A percentile compares a stretch with the other conserved stretches of the same genome.
Conservation (phyloP, 2,329 filamentous ascomycete genomes). For the Arthrobotrys musiformis region DNA sequence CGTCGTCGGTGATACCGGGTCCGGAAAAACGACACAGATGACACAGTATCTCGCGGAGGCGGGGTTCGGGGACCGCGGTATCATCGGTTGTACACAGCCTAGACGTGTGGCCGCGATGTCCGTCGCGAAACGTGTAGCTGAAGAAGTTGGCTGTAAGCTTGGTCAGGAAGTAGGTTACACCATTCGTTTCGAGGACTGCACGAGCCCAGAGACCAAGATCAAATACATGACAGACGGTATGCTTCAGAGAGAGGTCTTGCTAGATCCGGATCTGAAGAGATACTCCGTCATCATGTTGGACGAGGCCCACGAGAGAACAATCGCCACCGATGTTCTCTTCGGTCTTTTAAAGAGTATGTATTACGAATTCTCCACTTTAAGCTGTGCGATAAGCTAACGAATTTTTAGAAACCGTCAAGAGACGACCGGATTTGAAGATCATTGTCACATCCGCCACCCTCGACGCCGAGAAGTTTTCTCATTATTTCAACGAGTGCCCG, state of each 20-base stretch:
- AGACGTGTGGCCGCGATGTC: constrained; percentile 98
- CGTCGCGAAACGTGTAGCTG: constrained; percentile 93
- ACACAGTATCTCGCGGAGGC: constrained; percentile 95
- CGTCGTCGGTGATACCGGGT: constrained; percentile 96
- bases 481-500: constrained; percentile 94
- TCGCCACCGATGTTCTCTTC: constrained; percentile 94
- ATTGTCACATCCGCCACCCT: constrained; percentile 97
- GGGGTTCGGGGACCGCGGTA: constrained; percentile 84
- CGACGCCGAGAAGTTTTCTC: constrained; percentile 96
- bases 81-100: constrained; percentile 96
- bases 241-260: constrained; percentile 91
- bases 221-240: constrained; percentile 99
- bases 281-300: constrained; percentile 99
- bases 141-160: constrained; percentile 91
- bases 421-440: constrained; percentile 86
- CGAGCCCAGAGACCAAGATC: constrained; percentile 85
- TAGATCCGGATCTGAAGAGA: constrained; percentile 86
- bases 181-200: constrained; percentile 96
- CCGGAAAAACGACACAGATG: constrained; percentile 95
- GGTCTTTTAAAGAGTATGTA: constrained; percentile 76
- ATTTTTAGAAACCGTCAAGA: constrained; percentile 77
- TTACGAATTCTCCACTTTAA: not conserved
- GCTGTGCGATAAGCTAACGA: constrained; percentile 9
- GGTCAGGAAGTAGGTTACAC: constrained; percentile 96
- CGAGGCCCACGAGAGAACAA: constrained; percentile 96